phyloP scores from a whole-genome alignment of 2,329 filamentous ascomycete genomes.

The Cladorrhinum sp. region DNA sequence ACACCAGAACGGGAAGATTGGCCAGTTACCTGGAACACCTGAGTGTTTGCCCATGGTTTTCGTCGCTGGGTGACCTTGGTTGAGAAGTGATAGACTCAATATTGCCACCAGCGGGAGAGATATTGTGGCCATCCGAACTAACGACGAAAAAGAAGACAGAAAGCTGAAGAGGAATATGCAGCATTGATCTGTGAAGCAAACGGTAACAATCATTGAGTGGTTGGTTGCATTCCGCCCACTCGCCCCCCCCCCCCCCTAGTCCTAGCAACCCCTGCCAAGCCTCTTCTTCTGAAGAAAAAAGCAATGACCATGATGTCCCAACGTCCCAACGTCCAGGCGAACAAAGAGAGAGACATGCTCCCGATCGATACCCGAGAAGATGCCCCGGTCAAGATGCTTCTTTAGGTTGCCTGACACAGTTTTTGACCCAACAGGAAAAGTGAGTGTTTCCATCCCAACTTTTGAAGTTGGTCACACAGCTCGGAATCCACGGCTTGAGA shows the following conservation, averaged over 20 bases:
- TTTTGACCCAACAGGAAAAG: slow-evolving; percentile 12
- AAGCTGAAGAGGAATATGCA: not conserved
- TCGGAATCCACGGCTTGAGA: not conserved
- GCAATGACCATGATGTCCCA: not conserved
- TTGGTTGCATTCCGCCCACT: not conserved
- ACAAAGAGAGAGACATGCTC: not conserved
- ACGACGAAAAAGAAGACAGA: not conserved
- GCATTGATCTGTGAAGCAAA: not conserved
- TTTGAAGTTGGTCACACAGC: not conserved
- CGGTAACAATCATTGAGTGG: not conserved
- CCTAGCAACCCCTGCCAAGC: slow-evolving; percentile 8
- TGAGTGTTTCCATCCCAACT: not conserved
- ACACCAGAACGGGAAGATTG: not conserved
- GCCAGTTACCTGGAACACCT: not conserved
- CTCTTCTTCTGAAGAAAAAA: not conserved
- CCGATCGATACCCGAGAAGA: not conserved
- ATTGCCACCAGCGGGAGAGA: too few species aligned
- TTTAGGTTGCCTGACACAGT: slow-evolving; percentile 19
- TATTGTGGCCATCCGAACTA: not conserved
- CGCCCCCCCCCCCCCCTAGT: not conserved
- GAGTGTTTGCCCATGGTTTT: not conserved
- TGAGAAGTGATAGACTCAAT: not conserved
- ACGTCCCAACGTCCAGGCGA: not conserved
- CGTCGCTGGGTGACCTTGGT: not conserved
- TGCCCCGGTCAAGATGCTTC: slow-evolving; percentile 7